Conservation (phyloP, 2,329 filamentous ascomycete genomes). For the Gnomoniopsis smithogilvyi region DNA sequence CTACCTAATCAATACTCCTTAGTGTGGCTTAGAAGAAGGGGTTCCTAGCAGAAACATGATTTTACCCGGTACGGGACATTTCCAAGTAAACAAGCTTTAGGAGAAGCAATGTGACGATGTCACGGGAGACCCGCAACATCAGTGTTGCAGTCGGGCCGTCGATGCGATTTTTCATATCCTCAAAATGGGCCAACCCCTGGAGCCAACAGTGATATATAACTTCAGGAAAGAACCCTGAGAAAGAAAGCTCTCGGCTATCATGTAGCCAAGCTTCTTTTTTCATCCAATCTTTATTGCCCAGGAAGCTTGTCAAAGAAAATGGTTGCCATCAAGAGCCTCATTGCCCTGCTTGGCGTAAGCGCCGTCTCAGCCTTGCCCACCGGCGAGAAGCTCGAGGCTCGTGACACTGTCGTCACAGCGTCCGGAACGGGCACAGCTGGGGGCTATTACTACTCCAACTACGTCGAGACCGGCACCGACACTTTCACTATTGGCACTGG, state of each 20-base stretch:
- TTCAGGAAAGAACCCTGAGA: not conserved
- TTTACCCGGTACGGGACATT: not conserved
- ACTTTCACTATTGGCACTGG: constrained; percentile 2
- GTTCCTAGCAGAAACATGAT: not conserved
- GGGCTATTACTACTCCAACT: constrained; percentile 4
- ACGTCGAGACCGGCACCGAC: constrained; percentile 6
- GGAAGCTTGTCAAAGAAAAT: not conserved
- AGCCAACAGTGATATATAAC: not conserved
- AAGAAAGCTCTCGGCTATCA: not conserved
- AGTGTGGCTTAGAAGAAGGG: not conserved
- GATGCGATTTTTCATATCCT: not conserved
- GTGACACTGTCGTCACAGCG: not conserved
- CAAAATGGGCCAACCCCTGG: not conserved
- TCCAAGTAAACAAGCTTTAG: not conserved
- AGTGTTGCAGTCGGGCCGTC: not conserved
- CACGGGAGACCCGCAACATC: not conserved
- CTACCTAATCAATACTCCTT: not conserved
- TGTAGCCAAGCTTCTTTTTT: not conserved
- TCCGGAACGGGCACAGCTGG: not conserved
- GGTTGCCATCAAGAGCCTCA: constrained; percentile 1
- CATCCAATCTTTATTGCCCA: not conserved
- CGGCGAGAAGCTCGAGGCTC: constrained; percentile 3
- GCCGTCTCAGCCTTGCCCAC: not conserved
- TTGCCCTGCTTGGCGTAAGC: not conserved
- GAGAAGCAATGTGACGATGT: not conserved